phyloP scores from a whole-genome alignment of 352 stramenopile genomes.

The Lagenidium sp. region DNA sequence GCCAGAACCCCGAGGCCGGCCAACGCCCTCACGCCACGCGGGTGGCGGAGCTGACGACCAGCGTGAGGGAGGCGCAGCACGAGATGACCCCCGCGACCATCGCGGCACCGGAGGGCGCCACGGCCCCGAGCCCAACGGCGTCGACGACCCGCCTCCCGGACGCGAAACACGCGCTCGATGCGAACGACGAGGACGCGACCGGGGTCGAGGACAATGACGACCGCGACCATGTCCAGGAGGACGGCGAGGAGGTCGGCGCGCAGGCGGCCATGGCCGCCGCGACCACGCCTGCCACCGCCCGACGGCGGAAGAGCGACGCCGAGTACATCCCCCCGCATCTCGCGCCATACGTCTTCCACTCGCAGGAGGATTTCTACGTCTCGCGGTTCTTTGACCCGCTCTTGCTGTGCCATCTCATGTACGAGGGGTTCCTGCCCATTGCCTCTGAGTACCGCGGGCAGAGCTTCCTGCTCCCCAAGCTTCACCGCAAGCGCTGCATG shows the following conservation, averaged over 20 bases:
- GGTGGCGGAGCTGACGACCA: too few relatives aligned
- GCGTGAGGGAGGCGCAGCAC: too few relatives aligned
- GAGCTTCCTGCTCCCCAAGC: conserved; percentile 81
- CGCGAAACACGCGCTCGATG: neutral
- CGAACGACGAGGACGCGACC: neutral
- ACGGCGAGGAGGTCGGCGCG: too few relatives aligned
- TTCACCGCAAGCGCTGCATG: conserved; percentile 87
- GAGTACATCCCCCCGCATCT: conserved; percentile 87
- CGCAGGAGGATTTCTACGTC: conserved; percentile 92
- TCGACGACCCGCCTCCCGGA: too few relatives aligned
- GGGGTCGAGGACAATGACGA: too few relatives aligned
- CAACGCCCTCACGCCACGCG: too few relatives aligned
- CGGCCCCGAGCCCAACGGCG: too few relatives aligned
- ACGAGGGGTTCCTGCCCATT: conserved; percentile 93
- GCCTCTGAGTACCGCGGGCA: conserved; percentile 67
- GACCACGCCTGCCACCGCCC: neutral
- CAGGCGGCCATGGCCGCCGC: too few relatives aligned
- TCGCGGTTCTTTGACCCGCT: conserved; percentile 83
- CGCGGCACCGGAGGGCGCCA: too few relatives aligned
- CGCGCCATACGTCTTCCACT: conserved; percentile 79
- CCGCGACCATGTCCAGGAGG: neutral
- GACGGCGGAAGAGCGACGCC: conserved; percentile 20
- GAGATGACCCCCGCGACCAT: too few relatives aligned
- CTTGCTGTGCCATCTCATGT: conserved; percentile 89
- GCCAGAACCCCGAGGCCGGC: too few relatives aligned